Evolutionary conservation across 495 filamentous ascomycete species (phyloP).

Genomic region (Friedmanniomyces endolithicus): DNA sequence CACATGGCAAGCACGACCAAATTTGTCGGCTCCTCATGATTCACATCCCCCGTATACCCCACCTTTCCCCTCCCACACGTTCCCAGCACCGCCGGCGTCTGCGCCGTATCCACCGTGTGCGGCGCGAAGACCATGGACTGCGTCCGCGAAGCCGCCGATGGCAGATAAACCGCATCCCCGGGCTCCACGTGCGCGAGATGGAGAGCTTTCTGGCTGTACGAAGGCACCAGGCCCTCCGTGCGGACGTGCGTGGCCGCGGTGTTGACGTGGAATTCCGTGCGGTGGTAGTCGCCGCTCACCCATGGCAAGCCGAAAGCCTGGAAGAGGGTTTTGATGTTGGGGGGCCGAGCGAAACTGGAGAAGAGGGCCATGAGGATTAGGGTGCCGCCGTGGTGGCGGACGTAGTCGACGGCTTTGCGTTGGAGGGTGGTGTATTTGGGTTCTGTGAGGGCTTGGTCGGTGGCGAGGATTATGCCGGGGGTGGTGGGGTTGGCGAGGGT

Average conservation of each 20-base stretch:
- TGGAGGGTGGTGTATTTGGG: background rate
- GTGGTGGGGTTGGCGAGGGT: too few species aligned
- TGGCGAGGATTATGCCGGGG: background rate
- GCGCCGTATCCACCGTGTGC: background rate
- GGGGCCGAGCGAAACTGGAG: background rate
- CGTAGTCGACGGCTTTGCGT: background rate
- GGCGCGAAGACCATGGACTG: background rate
- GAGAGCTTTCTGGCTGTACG: too few species aligned
- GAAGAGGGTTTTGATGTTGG: conserved; percentile 21
- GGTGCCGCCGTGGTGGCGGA: background rate
- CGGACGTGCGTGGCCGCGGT: background rate
- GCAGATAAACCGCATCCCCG: background rate
- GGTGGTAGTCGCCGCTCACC: conserved; percentile 29
- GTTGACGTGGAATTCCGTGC: conserved; percentile 19
- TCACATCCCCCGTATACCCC: background rate
- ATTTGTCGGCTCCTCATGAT: background rate
- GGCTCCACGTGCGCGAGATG: too few species aligned
- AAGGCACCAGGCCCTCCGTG: too few species aligned
- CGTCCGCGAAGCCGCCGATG: background rate
- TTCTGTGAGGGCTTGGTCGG: background rate
- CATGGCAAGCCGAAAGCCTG: conserved; percentile 30
- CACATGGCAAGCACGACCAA: background rate
- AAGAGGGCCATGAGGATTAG: background rate
- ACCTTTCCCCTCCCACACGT: background rate
- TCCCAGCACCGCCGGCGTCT: background rate